Evolutionary conservation across 768 basidiomycete species (phyloP).

Genomic region (Macrocybe gigantea): DNA sequence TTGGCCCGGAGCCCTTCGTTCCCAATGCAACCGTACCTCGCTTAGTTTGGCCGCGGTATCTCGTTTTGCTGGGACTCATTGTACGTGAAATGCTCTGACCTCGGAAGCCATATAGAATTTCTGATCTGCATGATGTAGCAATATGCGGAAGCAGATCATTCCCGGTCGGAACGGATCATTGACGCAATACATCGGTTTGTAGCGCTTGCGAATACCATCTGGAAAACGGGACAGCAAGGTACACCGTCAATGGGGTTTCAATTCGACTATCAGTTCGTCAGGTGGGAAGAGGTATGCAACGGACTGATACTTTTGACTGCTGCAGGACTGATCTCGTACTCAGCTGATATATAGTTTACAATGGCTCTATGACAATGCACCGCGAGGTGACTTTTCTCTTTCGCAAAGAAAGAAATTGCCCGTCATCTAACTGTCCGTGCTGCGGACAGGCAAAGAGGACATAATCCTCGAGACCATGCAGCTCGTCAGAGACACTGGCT

Average conservation of each 20-base stretch:
- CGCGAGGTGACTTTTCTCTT: slow-evolving; percentile 21
- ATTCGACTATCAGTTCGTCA: slow-evolving; percentile 35
- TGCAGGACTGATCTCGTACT: not conserved
- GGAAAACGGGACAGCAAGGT: slow-evolving; percentile 29
- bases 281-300: slow-evolving; percentile 32
- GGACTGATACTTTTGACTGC: not conserved
- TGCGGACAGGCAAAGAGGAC: slow-evolving; percentile 23
- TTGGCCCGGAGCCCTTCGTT: slow-evolving; percentile 33
- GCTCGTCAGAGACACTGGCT: slow-evolving; percentile 30
- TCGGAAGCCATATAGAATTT: not conserved
- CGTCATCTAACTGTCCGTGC: not conserved
- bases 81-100: slow-evolving; percentile 14
- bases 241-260: slow-evolving; percentile 31
- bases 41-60: slow-evolving; percentile 36
- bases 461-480: slow-evolving; percentile 35
- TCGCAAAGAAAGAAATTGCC: not conserved
- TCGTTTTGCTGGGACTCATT: slow-evolving; percentile 30
- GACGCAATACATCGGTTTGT: slow-evolving; percentile 32
- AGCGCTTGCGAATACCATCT: slow-evolving; percentile 26
- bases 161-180: slow-evolving; percentile 28
- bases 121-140: slow-evolving; percentile 18
- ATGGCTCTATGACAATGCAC: slow-evolving; percentile 36
- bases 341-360: slow-evolving; percentile 31
- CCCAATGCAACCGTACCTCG: slow-evolving; percentile 30
- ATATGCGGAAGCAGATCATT: slow-evolving; percentile 36